Percentiles rank a stretch among this genome's conserved stretches.
Evolutionary conservation across 768 basidiomycete genomes (phyloP).

Genomic region (Sistotremastrum niveocremeum): DNA sequence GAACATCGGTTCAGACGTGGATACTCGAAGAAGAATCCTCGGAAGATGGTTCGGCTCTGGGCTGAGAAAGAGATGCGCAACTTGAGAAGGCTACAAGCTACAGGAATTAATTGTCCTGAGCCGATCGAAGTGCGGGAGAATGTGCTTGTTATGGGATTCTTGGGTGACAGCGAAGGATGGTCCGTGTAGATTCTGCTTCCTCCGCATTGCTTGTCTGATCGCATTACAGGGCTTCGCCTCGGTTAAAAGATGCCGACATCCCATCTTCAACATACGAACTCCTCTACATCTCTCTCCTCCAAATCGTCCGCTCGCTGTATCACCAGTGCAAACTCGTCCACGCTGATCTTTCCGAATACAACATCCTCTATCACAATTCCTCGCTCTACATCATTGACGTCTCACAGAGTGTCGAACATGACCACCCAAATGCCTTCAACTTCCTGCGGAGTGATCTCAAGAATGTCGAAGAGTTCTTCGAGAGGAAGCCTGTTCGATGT

Average conservation of each 20-base stretch:
- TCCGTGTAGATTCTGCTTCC: constrained; percentile 23
- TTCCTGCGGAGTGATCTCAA: constrained; percentile 86
- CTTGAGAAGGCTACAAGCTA: constrained; percentile 67
- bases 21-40: constrained; percentile 75
- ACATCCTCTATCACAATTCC: constrained; percentile 73
- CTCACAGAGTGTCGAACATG: constrained; percentile 96
- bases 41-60: constrained; percentile 98
- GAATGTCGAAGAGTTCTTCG: constrained; percentile 90
- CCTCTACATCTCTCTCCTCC: constrained; percentile 70
- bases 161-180: constrained; percentile 76
- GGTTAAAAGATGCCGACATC: constrained; percentile 78
- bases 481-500: constrained; percentile 54
- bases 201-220: constrained; percentile 1
- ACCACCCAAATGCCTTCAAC: constrained; percentile 93
- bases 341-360: constrained; percentile 97
- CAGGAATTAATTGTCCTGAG: constrained; percentile 77
- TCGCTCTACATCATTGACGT: constrained; percentile 95
- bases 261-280: constrained; percentile 32
- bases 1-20: constrained; percentile 92
- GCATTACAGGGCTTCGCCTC: constrained; percentile 67
- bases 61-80: constrained; percentile 99
- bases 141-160: constrained; percentile 89
- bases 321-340: constrained; percentile 89
- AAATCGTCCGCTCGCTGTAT: constrained; percentile 73
- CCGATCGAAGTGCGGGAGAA: constrained; percentile 93